These are phyloP conservation scores for Odonthalia washingtoniensis DNA, from an alignment of 31 red algal species.

Conservation along the genomic window DNA sequence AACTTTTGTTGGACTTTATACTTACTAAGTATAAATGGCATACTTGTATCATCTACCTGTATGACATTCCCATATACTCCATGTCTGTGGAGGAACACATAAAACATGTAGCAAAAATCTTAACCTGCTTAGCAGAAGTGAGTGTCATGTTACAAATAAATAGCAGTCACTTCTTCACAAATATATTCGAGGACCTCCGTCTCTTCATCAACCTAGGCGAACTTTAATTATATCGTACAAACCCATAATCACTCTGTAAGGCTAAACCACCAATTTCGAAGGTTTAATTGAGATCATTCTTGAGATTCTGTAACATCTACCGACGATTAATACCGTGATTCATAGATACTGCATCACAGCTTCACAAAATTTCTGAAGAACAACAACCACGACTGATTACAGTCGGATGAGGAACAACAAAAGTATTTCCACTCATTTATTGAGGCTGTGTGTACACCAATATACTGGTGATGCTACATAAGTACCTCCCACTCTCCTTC, in stretches of 20 bases:
- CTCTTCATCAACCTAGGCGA: conserved; percentile 11
- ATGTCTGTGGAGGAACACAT: not conserved
- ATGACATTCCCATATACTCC: not conserved
- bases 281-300: not conserved
- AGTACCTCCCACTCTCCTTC: too few species aligned
- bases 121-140: not conserved
- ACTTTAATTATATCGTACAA: not conserved
- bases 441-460: not conserved
- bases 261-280: not conserved
- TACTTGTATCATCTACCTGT: not conserved
- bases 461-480: too few species aligned
- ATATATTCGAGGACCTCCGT: conserved; percentile 24
- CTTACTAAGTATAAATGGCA: not conserved
- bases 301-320: conserved; percentile 2
- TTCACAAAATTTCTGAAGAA: conserved; percentile 9
- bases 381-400: not conserved
- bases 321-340: not conserved
- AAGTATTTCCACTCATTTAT: not conserved
- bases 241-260: not conserved
- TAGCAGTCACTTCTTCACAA: not conserved
- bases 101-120: not conserved
- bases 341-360: not conserved
- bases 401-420: not conserved
- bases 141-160: not conserved
- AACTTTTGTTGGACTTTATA: not conserved